A percentile compares a stretch with the other conserved stretches of the same genome.
Evolutionary conservation across 805 yeast species (phyloP).

Genomic region (Grigorovia jiainica): DNA sequence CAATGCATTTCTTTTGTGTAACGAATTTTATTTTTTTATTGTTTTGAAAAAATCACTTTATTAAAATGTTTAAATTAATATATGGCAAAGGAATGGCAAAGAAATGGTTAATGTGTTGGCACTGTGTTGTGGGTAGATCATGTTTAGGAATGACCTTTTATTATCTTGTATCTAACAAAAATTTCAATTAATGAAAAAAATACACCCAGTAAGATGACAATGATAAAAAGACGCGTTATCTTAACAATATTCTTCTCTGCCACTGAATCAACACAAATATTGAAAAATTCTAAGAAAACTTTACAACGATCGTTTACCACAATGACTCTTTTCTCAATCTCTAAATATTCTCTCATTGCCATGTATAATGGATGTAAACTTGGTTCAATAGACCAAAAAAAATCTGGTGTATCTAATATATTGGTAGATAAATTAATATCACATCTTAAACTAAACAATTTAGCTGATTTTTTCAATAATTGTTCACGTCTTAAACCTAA

Average conservation of each 20-base stretch:
- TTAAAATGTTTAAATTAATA: too few relatives aligned
- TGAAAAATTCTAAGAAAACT: constrained; percentile 88
- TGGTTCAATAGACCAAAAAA: constrained; percentile 94
- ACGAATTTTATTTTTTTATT: neutral
- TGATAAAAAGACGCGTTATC: constrained; percentile 82
- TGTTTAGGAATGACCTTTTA: too few relatives aligned
- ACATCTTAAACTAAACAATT: constrained; percentile 78
- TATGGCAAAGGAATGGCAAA: too few relatives aligned
- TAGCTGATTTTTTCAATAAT: constrained; percentile 79
- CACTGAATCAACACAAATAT: constrained; percentile 85
- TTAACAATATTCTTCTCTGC: constrained; percentile 89
- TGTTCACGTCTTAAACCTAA: constrained; percentile 80
- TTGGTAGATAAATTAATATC: constrained; percentile 89
- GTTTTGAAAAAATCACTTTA: neutral
- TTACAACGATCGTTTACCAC: constrained; percentile 89
- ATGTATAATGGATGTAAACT: constrained; percentile 85
- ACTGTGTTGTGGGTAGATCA: too few relatives aligned
- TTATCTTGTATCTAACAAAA: constrained; percentile 47
- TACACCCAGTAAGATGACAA: constrained; percentile 70
- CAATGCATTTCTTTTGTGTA: neutral
- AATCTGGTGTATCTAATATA: constrained; percentile 89
- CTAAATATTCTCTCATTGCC: constrained; percentile 86
- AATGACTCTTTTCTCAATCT: constrained; percentile 89
- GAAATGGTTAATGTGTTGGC: too few relatives aligned
- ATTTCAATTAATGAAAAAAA: constrained; percentile 70